Evolutionary conservation across 805 yeast species (phyloP).

Genomic region (Schizosaccharomyces pombe): ASM294v3 CU329670.1:2158501-2159000

Average conservation of each 20-base stretch:
- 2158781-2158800: neutral
- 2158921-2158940: constrained; percentile 97
- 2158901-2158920: constrained; percentile 78
- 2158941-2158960: constrained; percentile 78
- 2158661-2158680: too few species aligned
- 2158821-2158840: constrained; percentile 22
- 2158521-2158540: too few species aligned
- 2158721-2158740: neutral
- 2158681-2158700: too few species aligned
- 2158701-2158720: neutral
- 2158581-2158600: too few species aligned
- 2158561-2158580: too few species aligned
- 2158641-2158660: too few species aligned
- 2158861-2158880: constrained; percentile 59
- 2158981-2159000: constrained; percentile 57
- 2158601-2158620: too few species aligned
- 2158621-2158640: too few species aligned
- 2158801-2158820: neutral
- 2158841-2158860: constrained; percentile 43
- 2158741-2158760: neutral
- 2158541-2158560: too few species aligned
- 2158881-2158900: constrained; percentile 53
- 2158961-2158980: constrained; percentile 89
- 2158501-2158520: too few species aligned
- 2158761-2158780: neutral